These are phyloP conservation scores for Hyphopichia burtonii DNA, from an alignment of 1,139 yeast species.

Conservation along the genomic window DNA sequence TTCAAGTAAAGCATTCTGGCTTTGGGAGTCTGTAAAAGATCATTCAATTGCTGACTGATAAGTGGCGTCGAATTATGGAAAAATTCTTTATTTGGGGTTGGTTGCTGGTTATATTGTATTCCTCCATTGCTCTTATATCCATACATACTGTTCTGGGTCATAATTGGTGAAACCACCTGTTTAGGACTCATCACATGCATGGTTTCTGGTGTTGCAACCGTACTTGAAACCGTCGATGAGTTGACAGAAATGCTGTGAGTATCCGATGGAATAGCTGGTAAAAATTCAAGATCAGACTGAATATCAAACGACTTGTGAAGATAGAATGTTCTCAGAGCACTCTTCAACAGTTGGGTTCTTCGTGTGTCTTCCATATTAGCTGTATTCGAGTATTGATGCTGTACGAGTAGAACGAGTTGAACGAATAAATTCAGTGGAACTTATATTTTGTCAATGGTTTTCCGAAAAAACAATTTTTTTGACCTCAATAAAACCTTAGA, in stretches of 20 bases:
- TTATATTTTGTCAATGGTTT: too few relatives aligned
- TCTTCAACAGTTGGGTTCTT: slow-evolving; percentile 26
- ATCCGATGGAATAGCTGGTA: slow-evolving; percentile 45
- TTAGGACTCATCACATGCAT: slow-evolving; percentile 2
- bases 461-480: too few relatives aligned
- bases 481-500: too few relatives aligned
- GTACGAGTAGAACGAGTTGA: neutral
- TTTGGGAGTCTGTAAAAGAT: slow-evolving; percentile 1
- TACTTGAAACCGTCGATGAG: neutral
- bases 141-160: neutral
- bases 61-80: neutral
- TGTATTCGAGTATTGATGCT: too few relatives aligned
- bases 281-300: slow-evolving; percentile 72
- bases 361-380: too few relatives aligned
- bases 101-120: neutral
- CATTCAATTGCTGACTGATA: slow-evolving; percentile 2
- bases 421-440: too few relatives aligned
- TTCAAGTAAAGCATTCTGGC: slow-evolving; percentile 3
- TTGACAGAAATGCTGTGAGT: neutral
- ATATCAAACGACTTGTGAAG: slow-evolving; percentile 66
- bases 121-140: neutral
- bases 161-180: neutral
- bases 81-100: neutral
- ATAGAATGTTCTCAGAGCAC: slow-evolving; percentile 41
- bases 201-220: neutral